These are phyloP conservation scores for Macrolepiota dolichaula DNA, from an alignment of 768 basidiomycete species.

Conservation along the genomic window DNA sequence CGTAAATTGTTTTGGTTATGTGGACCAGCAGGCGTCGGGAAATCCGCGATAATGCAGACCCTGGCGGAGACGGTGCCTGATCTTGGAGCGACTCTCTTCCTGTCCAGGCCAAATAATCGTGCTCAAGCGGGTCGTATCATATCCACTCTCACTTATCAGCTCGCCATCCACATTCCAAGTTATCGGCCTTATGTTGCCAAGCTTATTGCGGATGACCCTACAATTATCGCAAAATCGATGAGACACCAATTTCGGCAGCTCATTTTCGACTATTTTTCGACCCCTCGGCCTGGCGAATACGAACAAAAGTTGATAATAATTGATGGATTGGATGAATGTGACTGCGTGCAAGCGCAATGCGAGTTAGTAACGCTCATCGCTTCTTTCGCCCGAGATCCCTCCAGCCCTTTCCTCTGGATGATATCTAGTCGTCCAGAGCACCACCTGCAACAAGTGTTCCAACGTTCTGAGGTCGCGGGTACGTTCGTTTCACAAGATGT, in stretches of 20 bases:
- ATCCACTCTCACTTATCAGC: neutral
- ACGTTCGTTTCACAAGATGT: neutral
- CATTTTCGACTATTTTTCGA: neutral
- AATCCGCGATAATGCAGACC: slow-evolving; percentile 6
- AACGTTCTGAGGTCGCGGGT: neutral
- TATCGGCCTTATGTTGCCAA: neutral
- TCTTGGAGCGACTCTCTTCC: slow-evolving; percentile 1
- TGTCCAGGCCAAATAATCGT: neutral
- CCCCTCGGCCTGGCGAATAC: too few species aligned
- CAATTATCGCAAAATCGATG: neutral
- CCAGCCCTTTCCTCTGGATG: neutral
- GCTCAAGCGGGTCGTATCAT: neutral
- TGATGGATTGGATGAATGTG: slow-evolving; percentile 1
- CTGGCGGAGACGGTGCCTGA: neutral
- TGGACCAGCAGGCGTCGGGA: neutral
- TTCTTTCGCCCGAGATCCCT: neutral
- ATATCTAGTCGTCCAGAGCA: neutral
- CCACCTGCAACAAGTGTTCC: neutral
- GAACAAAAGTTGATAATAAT: neutral
- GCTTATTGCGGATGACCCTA: neutral
- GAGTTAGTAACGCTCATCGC: neutral
- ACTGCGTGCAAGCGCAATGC: neutral
- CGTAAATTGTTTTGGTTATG: neutral
- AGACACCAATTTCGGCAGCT: neutral
- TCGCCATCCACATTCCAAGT: neutral